Conservation (phyloP, 2,329 filamentous ascomycete species). For the Aspergillus sp. region DNA sequence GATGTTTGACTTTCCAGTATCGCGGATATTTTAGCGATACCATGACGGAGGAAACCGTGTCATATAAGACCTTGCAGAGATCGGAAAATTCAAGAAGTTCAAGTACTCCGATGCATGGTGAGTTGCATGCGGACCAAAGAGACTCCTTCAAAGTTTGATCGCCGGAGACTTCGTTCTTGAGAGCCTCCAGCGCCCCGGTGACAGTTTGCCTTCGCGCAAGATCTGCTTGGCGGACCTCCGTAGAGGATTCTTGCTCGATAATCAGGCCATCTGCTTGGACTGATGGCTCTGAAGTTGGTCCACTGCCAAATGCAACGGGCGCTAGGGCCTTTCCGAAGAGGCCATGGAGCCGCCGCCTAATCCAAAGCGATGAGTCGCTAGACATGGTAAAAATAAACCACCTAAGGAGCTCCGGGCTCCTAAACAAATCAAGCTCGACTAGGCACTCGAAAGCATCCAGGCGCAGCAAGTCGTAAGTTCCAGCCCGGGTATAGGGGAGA, state of each 20-base stretch:
- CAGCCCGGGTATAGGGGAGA: conserved; percentile 55
- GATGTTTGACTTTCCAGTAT: conserved; percentile 52
- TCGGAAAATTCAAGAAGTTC: conserved; percentile 56
- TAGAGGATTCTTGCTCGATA: conserved; percentile 52
- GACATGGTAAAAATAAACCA: conserved; percentile 56
- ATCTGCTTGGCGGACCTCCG: conserved; percentile 49
- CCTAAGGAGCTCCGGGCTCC: conserved; percentile 46
- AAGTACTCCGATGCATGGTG: conserved; percentile 45
- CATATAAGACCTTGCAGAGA: conserved; percentile 53
- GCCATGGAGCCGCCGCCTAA: conserved; percentile 49
- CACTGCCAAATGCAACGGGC: conserved; percentile 54
- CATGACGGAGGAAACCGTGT: conserved; percentile 45
- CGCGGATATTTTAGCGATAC: conserved; percentile 52
- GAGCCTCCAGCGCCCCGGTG: conserved; percentile 53
- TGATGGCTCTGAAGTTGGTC: conserved; percentile 26
- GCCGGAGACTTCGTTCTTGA: conserved; percentile 49
- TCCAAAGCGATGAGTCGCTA: conserved; percentile 54
- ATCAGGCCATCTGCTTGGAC: conserved; percentile 44
- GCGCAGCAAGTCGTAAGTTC: conserved; percentile 57
- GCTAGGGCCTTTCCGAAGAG: conserved; percentile 54
- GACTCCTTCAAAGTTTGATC: conserved; percentile 48
- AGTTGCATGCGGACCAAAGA: conserved; percentile 54
- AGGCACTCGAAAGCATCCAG: conserved; percentile 56
- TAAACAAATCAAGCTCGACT: conserved; percentile 51
- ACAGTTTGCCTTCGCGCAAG: conserved; percentile 52